Percentiles rank a stretch among this genome's conserved stretches.
These are phyloP conservation scores for Coniosporium tulheliwenetii DNA, from an alignment of 2,329 filamentous ascomycete species.

Conservation along the genomic window DNA sequence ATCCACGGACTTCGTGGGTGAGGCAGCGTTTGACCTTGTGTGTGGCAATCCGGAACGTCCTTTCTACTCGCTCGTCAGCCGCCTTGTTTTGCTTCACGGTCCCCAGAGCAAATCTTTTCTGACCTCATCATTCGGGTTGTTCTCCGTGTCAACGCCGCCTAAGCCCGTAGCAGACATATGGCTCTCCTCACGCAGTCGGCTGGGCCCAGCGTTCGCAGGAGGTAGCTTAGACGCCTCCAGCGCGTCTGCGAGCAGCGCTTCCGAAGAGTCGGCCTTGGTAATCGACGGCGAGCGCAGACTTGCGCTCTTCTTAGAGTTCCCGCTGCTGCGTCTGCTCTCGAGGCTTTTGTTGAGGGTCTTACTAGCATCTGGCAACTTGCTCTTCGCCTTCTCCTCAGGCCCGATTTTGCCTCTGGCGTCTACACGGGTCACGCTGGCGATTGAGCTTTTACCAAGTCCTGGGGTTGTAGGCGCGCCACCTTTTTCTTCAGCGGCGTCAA, in stretches of 20 bases:
- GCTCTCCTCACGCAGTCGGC: too few species aligned
- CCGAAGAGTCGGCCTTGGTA: not conserved
- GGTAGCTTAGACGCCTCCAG: not conserved
- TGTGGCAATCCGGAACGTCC: not conserved
- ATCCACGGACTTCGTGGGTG: not conserved
- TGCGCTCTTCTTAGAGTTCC: constrained; percentile 60
- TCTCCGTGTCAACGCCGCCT: constrained; percentile 3
- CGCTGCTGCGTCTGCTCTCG: constrained; percentile 80
- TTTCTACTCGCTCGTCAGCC: constrained; percentile 1
- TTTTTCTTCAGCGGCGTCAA: constrained; percentile 89
- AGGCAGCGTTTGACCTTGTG: constrained; percentile 7
- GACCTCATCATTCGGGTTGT: constrained; percentile 23
- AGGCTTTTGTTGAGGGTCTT: constrained; percentile 60
- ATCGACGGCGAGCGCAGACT: constrained; percentile 1
- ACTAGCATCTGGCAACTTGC: constrained; percentile 30
- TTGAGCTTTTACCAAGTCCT: constrained; percentile 79
- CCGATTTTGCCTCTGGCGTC: constrained; percentile 59
- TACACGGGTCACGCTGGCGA: constrained; percentile 63
- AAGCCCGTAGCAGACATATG: constrained; percentile 1
- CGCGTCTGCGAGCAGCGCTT: not conserved
- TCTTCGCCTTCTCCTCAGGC: constrained; percentile 9
- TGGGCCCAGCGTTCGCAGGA: too few species aligned
- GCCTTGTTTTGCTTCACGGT: constrained; percentile 13
- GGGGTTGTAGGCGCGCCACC: constrained; percentile 78
- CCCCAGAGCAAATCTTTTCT: constrained; percentile 28